Percentiles rank a stretch among this genome's conserved stretches.
phyloP scores from a whole-genome alignment of 129 eudicot species.

The Arctium minus region DNA sequence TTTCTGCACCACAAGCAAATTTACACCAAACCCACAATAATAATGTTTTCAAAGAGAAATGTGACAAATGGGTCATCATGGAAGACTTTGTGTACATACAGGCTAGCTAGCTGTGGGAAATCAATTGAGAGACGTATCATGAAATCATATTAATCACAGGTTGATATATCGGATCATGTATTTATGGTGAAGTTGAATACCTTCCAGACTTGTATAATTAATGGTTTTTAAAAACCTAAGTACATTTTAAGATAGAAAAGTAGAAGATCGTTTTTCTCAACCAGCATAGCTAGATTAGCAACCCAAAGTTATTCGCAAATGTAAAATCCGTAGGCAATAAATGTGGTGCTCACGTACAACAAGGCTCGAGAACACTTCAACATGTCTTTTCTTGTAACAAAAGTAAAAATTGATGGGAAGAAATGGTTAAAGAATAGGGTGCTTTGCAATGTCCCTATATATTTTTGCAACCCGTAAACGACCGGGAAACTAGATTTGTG shows the following conservation, averaged over 20 bases:
- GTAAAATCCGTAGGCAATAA: background rate
- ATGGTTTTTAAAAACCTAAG: too few species aligned
- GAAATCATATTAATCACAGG: background rate
- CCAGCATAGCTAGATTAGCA: too few species aligned
- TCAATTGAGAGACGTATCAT: background rate
- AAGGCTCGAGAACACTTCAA: background rate
- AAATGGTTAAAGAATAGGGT: background rate
- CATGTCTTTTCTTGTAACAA: background rate
- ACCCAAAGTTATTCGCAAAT: background rate
- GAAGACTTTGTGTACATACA: background rate
- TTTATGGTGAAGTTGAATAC: background rate
- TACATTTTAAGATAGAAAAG: background rate
- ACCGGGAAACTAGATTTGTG: background rate
- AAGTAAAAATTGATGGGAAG: background rate
- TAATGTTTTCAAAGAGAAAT: background rate
- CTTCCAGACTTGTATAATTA: background rate
- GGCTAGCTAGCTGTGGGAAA: background rate
- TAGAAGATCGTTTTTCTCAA: too few species aligned
- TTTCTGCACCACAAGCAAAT: background rate
- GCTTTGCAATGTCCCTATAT: background rate
- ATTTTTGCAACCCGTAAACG: background rate
- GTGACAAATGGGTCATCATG: background rate
- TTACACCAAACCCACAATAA: background rate
- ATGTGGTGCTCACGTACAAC: background rate
- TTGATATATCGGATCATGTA: background rate